Base-by-base conservation (phyloP, 192 early-diverging fungal genomes). In the Coemansia sp. region DNA sequence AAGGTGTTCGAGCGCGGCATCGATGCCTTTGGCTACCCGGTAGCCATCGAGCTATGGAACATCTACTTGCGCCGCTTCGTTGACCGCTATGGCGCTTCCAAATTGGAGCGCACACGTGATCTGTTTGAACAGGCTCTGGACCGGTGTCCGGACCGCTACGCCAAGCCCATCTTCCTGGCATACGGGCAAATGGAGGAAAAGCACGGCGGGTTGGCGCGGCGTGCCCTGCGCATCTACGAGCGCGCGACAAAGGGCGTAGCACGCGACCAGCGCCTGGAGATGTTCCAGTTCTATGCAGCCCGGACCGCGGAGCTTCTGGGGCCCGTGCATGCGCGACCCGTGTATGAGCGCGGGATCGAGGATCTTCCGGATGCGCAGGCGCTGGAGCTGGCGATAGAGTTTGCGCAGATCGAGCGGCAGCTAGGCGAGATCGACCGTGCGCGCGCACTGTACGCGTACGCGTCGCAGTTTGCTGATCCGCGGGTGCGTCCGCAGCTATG, bases 31-130 rank as follows among this genome's bases (percentile, higher is more conserved):
- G 94, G 94, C 17, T 97, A 91, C 68, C 96, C 97, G 0, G 91
- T 97, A 56, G 95, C 97, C 1, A 91, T 95, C 68, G 97, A 99
- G 62, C 82, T 99, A 40, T 99, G 97, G 97, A 96, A 91, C 72
- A 79, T 96, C 20, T 99, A 99, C 80, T 78, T 99, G 48, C 77
- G 84, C 14, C 88, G 89, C 63, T 98, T 98, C 61, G 79, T 94
- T 23, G 67, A 69, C 15, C 91, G 96, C 31, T 96, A 94, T 72
- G 89, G 85, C n/a, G 92, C 89, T 29, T 64, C 84, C 3, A 91
- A 94, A 66, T 66, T 97, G 4, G 97, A 99, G 79, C 86, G 97
- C 19, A 76, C 94, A 0, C 85, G 97, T 62, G 97, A 98, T 70
- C 80, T 99, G 50, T 97, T 95, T 61, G 97, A 99, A 79, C 90